Percentiles rank a stretch among this genome's conserved stretches.
These are phyloP conservation scores for Xylaria sp. DNA, from an alignment of 2,329 filamentous ascomycete genomes.

Conservation along the genomic window DNA sequence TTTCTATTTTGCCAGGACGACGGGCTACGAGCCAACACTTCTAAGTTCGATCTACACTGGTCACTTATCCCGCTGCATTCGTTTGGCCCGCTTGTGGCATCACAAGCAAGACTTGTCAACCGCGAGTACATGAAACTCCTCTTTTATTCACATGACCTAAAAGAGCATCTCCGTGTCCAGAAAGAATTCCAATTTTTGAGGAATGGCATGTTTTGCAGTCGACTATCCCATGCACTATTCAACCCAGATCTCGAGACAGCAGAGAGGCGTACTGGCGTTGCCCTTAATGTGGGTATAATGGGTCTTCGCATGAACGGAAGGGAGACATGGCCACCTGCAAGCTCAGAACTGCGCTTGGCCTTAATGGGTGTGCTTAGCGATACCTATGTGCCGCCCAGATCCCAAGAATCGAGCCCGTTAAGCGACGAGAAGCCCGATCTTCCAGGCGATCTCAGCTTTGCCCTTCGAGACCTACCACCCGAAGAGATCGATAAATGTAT, in stretches of 20 bases:
- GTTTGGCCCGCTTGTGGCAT: conserved; percentile 76
- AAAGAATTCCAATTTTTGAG: conserved; percentile 85
- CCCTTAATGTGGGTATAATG: conserved; percentile 76
- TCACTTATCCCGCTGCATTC: conserved; percentile 75
- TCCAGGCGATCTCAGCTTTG: conserved; percentile 81
- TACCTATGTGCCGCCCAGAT: conserved; percentile 62
- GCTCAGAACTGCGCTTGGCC: conserved; percentile 89
- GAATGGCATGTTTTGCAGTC: conserved; percentile 83
- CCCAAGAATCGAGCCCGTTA: conserved; percentile 45
- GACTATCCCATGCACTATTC: conserved; percentile 85
- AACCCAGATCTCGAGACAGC: conserved; percentile 83
- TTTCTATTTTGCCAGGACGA: conserved; percentile 51
- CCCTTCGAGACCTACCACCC: conserved; percentile 81
- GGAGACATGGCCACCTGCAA: conserved; percentile 91
- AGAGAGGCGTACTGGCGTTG: conserved; percentile 75
- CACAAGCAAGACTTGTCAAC: conserved; percentile 82
- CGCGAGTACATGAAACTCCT: conserved; percentile 79
- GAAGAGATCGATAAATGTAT: conserved; percentile 86
- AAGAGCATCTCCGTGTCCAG: conserved; percentile 78
- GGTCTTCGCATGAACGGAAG: conserved; percentile 85
- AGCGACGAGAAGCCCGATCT: conserved; percentile 56
- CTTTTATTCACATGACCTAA: conserved; percentile 78
- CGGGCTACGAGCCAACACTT: conserved; percentile 32
- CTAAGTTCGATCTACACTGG: conserved; percentile 63
- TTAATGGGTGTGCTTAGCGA: conserved; percentile 87